A percentile compares a stretch with the other conserved stretches of the same genome.
Conservation (phyloP, 768 basidiomycete species). For the Megacollybia marginata region DNA sequence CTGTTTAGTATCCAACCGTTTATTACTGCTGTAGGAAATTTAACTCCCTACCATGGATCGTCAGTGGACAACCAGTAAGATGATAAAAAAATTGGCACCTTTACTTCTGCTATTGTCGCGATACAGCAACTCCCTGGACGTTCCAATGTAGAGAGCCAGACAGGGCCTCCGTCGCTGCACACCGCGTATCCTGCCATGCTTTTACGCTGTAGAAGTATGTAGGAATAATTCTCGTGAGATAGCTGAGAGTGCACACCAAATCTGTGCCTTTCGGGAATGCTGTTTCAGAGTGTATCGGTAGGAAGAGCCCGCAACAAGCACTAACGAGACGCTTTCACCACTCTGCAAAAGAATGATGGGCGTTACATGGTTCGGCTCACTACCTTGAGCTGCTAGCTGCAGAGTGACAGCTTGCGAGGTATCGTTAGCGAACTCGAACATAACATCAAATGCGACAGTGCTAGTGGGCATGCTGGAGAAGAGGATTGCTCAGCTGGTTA, state of each 20-base stretch:
- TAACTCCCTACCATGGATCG: too few relatives aligned
- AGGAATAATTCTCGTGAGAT: constrained; percentile 29
- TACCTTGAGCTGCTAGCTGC: constrained; percentile 25
- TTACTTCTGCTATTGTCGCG: too few relatives aligned
- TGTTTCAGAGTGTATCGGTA: constrained; percentile 42
- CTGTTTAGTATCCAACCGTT: too few relatives aligned
- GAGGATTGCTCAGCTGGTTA: not conserved
- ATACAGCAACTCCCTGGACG: too few relatives aligned
- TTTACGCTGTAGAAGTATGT: constrained; percentile 25
- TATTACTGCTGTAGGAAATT: too few relatives aligned
- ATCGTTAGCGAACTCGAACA: constrained; percentile 46
- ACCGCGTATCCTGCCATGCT: constrained; percentile 36
- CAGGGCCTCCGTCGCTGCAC: constrained; percentile 21
- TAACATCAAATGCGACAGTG: constrained; percentile 45
- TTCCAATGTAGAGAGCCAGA: not conserved
- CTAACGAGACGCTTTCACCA: constrained; percentile 36
- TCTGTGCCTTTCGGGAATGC: not conserved
- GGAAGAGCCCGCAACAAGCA: constrained; percentile 38
- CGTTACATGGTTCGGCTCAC: constrained; percentile 12
- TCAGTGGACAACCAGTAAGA: too few relatives aligned
- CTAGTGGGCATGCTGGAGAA: constrained; percentile 32
- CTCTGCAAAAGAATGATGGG: constrained; percentile 30
- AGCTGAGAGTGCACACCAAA: constrained; percentile 21
- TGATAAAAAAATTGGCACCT: too few relatives aligned
- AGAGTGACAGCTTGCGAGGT: constrained; percentile 18